Evolutionary conservation across 2,329 filamentous ascomycete species (phyloP).

Genomic region (Spiromastix sp.): DNA sequence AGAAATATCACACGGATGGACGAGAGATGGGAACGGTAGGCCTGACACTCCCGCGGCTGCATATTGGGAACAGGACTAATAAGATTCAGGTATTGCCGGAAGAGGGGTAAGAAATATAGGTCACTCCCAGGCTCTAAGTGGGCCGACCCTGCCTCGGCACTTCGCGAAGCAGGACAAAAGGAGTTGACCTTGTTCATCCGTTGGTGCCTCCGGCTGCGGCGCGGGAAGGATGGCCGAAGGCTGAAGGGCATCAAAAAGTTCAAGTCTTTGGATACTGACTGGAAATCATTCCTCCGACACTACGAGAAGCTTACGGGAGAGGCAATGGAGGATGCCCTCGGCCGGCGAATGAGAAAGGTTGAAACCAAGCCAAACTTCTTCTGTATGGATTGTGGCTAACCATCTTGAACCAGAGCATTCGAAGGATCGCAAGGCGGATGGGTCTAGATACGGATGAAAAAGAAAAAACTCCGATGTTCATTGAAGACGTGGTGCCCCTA

Average conservation of each 20-base stretch:
- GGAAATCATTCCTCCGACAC: slow-evolving; percentile 15
- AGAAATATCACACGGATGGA: too few relatives aligned
- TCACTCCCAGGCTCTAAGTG: slow-evolving; percentile 11
- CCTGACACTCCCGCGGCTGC: too few relatives aligned
- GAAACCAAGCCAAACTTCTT: slow-evolving; percentile 3
- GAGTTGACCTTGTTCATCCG: slow-evolving; percentile 16
- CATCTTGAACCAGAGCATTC: too few relatives aligned
- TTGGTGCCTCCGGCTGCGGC: slow-evolving; percentile 15
- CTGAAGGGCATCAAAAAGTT: slow-evolving; percentile 12
- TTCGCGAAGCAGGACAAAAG: slow-evolving; percentile 12
- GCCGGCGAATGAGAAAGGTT: slow-evolving; percentile 8
- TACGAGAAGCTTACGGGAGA: slow-evolving; percentile 11
- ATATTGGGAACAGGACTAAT: too few relatives aligned
- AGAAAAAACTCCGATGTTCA: slow-evolving; percentile 14
- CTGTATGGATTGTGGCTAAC: slow-evolving; percentile 5
- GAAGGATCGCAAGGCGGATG: too few relatives aligned
- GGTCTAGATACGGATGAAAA: too few relatives aligned
- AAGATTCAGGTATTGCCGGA: slow-evolving; percentile 13
- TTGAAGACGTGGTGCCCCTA: slow-evolving; percentile 15
- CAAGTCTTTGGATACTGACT: slow-evolving; percentile 13
- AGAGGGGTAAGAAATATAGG: slow-evolving; percentile 12
- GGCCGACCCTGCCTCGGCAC: slow-evolving; percentile 10
- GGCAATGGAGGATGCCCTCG: slow-evolving; percentile 11
- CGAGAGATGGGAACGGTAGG: too few relatives aligned
- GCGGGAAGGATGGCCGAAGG: slow-evolving; percentile 7